Conservation (phyloP, 768 basidiomycete species). For the Mycena chlorophos region DNA sequence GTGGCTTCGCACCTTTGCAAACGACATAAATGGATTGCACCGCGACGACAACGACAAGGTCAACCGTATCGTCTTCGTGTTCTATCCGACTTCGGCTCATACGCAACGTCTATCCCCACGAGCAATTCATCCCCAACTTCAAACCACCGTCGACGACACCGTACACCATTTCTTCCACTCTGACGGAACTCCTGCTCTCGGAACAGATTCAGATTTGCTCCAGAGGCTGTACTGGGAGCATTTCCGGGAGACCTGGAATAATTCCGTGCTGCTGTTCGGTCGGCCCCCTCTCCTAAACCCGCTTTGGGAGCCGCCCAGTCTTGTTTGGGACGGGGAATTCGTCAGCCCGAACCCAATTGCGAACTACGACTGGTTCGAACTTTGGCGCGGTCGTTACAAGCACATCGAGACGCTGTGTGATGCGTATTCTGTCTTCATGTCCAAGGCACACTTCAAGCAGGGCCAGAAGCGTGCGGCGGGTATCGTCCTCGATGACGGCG, state of each 20-base stretch:
- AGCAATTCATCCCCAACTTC: neutral
- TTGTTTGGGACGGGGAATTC: neutral
- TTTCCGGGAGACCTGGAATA: neutral
- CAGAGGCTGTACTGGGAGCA: neutral
- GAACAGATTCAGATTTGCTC: neutral
- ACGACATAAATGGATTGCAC: neutral
- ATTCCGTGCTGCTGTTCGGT: neutral
- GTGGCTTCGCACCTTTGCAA: neutral
- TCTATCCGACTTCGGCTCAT: constrained; percentile 1
- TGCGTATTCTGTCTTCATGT: too few species aligned
- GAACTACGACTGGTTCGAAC: too few species aligned
- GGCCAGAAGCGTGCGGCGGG: too few species aligned
- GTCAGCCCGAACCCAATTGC: too few species aligned
- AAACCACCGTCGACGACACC: neutral
- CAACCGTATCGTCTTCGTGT: constrained; percentile 5
- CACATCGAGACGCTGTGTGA: too few species aligned
- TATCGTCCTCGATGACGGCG: too few species aligned
- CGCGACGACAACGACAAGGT: neutral
- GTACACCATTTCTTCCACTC: neutral
- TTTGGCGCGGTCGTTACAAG: too few species aligned
- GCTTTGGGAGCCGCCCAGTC: neutral
- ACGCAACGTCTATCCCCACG: neutral
- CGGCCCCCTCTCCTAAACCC: too few species aligned
- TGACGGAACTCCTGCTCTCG: neutral
- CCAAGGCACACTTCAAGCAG: too few species aligned